Base-by-base conservation (phyloP, 2,329 filamentous ascomycete genomes). In the Cercospora canescens region DNA sequence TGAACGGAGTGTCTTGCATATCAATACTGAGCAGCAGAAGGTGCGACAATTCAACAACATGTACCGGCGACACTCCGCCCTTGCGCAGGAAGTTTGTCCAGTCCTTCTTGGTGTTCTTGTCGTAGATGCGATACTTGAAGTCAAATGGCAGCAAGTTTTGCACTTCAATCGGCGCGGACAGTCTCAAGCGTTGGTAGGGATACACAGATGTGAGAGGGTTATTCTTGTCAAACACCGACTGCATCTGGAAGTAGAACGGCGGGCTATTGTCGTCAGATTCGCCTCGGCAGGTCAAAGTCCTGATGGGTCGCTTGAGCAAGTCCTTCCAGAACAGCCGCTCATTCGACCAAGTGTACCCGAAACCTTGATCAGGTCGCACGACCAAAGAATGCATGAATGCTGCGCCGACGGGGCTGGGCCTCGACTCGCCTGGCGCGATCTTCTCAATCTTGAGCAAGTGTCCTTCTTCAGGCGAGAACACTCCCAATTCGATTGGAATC, bases 121-220 rank as follows among this genome's bases (percentile, higher is more conserved):
- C 95, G 76, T 98, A 99, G 63, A 99, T 98, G 63, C 94, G 89
- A 78, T 99, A 99, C 79, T 99, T 98, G 87, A 99, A 99, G 79
- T 99, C 95, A 76, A 95, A 98, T 0, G 95, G 95, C 39, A 99
- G 81, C 50, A 99, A 82, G 71, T 99, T 99, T 78, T 99, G 94
- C 4, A 99, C 86, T 58, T 97, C 94, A 14, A 99, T 88, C 0
- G 96, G 95, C 0, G 95, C 94, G 26, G 93, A 96, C 2, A 99
- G 86, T 71, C 94, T 92, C 70, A 99, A 85, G 66, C 89, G 89
- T 95, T 99, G 98, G 78, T 95, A 95, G 0, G 95, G 95, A 76
- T 99, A 99, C 67, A 90, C 87, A 64, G 89, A 91, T 1, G 91
- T 91, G 66, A 96, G 82, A 3, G 95, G 93, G 72, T 96, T 93